A percentile compares a stretch with the other conserved stretches of the same genome.
Conservation (phyloP, 257 asterid species). For the Nicotiana undulata region DNA sequence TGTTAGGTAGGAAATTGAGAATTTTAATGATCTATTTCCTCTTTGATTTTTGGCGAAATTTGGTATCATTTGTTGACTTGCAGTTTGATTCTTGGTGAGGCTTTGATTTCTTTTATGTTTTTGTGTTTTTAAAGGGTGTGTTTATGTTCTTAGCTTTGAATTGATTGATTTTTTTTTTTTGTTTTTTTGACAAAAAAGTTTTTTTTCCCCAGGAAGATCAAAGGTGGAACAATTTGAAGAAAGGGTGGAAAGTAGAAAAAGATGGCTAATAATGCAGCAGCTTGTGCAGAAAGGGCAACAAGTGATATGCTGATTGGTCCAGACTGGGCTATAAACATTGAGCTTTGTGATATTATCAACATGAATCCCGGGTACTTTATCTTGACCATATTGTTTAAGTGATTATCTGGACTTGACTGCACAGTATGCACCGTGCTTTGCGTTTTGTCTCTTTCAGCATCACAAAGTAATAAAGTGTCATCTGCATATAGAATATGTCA, state of each 20-base stretch:
- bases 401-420: background rate
- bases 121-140: background rate
- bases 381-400: background rate
- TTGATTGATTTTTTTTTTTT: too few relatives aligned
- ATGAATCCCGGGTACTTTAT: slow-evolving; percentile 63
- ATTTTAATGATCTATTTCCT: background rate
- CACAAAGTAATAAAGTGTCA: background rate
- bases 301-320: slow-evolving; percentile 92
- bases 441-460: background rate
- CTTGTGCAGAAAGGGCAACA: slow-evolving; percentile 94
- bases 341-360: slow-evolving; percentile 83
- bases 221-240: slow-evolving; percentile 15
- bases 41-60: background rate
- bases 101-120: background rate
- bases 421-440: background rate
- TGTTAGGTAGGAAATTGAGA: background rate
- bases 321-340: slow-evolving; percentile 95
- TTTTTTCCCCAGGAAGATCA: slow-evolving; percentile 8
- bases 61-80: slow-evolving; percentile 8
- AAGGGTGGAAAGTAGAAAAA: slow-evolving; percentile 17
- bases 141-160: slow-evolving; percentile 6
- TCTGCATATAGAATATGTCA: background rate
- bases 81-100: slow-evolving; percentile 9
- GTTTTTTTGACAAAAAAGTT: too few relatives aligned
- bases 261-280: slow-evolving; percentile 77